Conservation (phyloP, 768 basidiomycete species). For the Phlebiopsis gigantea region DNA sequence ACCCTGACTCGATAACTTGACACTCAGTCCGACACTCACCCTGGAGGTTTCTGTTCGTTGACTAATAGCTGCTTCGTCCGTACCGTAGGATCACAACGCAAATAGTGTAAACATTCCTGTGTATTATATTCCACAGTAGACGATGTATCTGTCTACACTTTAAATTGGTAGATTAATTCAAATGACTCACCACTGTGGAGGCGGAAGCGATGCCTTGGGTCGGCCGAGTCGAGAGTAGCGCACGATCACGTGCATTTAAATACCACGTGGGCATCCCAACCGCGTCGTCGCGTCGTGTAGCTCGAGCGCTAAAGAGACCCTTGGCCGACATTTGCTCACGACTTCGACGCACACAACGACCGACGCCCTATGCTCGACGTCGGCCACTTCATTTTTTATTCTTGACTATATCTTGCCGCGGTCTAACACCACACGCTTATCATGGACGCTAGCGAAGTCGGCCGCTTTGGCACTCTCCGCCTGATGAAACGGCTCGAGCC, state of each 20-base stretch:
- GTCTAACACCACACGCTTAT: not conserved
- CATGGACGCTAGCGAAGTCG: constrained; percentile 49
- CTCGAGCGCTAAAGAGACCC: not conserved
- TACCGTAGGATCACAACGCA: not conserved
- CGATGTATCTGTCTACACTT: too few relatives aligned
- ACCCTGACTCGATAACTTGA: constrained; percentile 18
- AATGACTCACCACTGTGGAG: too few relatives aligned
- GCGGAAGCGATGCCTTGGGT: too few relatives aligned
- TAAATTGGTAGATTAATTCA: too few relatives aligned
- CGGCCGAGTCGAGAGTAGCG: not conserved
- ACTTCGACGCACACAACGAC: not conserved
- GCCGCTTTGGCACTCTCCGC: constrained; percentile 59
- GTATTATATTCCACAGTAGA: too few relatives aligned
- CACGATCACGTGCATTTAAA: not conserved
- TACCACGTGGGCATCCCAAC: not conserved
- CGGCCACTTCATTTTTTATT: not conserved
- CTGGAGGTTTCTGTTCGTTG: not conserved
- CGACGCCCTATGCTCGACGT: not conserved
- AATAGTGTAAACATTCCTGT: not conserved
- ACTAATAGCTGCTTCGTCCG: too few relatives aligned
- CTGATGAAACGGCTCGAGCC: constrained; percentile 51
- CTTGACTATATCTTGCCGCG: not conserved
- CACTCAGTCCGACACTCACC: not conserved
- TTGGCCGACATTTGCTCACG: not conserved
- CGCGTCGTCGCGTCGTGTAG: constrained; percentile 2